Conservation (phyloP, 495 filamentous ascomycete genomes). For the Daldinia vernicosa region DNA sequence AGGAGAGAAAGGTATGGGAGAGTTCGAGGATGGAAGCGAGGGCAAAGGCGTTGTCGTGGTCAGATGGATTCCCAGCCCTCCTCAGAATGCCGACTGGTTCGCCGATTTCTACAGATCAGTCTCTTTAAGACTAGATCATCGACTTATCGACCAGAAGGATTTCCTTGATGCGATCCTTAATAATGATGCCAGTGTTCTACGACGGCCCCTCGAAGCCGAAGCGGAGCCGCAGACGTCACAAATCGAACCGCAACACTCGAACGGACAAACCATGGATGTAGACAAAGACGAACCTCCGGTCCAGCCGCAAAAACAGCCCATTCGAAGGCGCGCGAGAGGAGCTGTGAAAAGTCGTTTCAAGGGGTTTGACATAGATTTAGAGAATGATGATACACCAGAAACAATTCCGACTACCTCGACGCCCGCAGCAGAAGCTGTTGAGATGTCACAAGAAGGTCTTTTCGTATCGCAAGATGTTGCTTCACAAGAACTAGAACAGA, state of each 20-base stretch:
- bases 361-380: constrained; percentile 65
- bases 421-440: constrained; percentile 13
- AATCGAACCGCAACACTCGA: constrained; percentile 12
- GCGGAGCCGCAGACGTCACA: constrained; percentile 29
- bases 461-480: constrained; percentile 49
- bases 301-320: constrained; percentile 29
- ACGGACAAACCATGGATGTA: constrained; percentile 47
- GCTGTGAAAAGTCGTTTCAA: constrained; percentile 72
- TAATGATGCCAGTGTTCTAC: constrained; percentile 74
- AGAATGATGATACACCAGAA: constrained; percentile 43
- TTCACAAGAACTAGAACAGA: constrained; percentile 31
- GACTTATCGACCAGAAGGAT: constrained; percentile 88
- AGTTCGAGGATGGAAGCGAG: constrained; percentile 67
- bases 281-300: constrained; percentile 38
- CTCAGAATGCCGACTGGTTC: constrained; percentile 72
- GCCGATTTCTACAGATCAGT: constrained; percentile 71
- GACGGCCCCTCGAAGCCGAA: constrained; percentile 65
- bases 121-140: constrained; percentile 75
- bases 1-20: constrained; percentile 73
- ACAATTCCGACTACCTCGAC: constrained; percentile 14
- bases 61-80: constrained; percentile 70
- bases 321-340: constrained; percentile 49
- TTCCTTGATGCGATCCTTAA: constrained; percentile 90
- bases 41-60: constrained; percentile 81
- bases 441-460: constrained; percentile 47